Evolutionary conservation across 129 eudicot species (phyloP), one percentile per base, ranked within the genome.

Genomic region (Kitagawia praeruptora): DNA sequence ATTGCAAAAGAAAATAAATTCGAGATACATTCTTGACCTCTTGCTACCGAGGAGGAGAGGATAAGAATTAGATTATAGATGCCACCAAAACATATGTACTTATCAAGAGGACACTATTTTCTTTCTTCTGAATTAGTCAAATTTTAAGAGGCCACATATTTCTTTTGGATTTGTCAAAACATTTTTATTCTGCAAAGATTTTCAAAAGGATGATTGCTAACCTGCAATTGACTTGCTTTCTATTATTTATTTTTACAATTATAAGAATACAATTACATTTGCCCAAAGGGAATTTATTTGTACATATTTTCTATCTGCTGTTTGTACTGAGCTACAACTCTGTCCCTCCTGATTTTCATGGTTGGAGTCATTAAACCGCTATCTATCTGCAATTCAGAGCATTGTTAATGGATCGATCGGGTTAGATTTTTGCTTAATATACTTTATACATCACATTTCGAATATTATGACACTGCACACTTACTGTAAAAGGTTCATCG

Each of bases 401-500:
- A 19, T 31, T 4, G 47, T 51, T 51, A 76, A 11, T 8, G 4
- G 28, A 23, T 21, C 19, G 51, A 23, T 16, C 25, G 3, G 23
- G 8, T 3, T 39, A 40, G 4, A 9, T 19, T 5, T 1, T 12
- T 31, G 8, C 25, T 10, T 1, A 25, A 18, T 8, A 3, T 44
- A 44, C 13, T 44, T 44, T 9, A 11, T 46, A 3, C 49, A 46
- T 11, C 16, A 46, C 47, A 0, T 46, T 15, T 46, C 49, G 49
- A 46, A 46, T 46, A 2, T 46, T 10, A 46, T 46, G 49, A 46
- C 49, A 46, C 15, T 46, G 71, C 10, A 64, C 7, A 42, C 45
- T 75, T 88, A 96, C 99, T 85, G 97, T 92, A 81, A 96, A 96
- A 67, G 99, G 98, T 81, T 96, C 98, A 39, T 96, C 97, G 67